Evolutionary conservation across 2,329 filamentous ascomycete species (phyloP).

Genomic region (Alternaria sp.): DNA sequence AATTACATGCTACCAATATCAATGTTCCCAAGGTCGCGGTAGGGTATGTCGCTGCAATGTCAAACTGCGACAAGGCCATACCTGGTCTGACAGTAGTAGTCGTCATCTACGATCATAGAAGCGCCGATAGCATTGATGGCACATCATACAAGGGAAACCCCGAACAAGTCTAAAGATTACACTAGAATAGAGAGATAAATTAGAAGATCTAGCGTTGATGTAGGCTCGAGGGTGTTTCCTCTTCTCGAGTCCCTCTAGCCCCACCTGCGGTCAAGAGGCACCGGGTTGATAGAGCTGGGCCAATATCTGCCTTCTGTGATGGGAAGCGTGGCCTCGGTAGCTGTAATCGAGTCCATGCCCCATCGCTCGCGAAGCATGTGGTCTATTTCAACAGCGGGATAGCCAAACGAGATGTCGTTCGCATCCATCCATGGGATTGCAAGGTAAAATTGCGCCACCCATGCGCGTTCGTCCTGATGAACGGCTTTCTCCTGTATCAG

Average conservation of each 20-base stretch:
- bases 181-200: rapidly evolving
- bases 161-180: background rate
- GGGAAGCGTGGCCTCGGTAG: background rate
- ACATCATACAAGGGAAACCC: background rate
- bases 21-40: background rate
- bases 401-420: background rate
- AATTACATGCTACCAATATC: background rate
- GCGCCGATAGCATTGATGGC: background rate
- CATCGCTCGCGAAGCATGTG: constrained; percentile 14
- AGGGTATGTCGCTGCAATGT: background rate
- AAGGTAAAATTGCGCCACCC: constrained; percentile 2
- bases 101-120: background rate
- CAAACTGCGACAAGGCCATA: background rate
- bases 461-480: background rate
- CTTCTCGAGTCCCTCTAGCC: background rate
- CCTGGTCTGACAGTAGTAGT: background rate
- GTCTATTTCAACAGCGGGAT: background rate
- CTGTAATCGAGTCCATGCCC: constrained; percentile 6
- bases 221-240: background rate
- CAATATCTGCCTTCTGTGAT: constrained; percentile 15
- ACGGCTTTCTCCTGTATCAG: constrained; percentile 6
- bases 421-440: background rate
- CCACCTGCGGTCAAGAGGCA: background rate
- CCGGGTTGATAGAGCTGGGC: background rate
- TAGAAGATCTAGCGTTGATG: background rate